phyloP scores from a whole-genome alignment of 257 asterid genomes.

The Rhazya stricta region DNA sequence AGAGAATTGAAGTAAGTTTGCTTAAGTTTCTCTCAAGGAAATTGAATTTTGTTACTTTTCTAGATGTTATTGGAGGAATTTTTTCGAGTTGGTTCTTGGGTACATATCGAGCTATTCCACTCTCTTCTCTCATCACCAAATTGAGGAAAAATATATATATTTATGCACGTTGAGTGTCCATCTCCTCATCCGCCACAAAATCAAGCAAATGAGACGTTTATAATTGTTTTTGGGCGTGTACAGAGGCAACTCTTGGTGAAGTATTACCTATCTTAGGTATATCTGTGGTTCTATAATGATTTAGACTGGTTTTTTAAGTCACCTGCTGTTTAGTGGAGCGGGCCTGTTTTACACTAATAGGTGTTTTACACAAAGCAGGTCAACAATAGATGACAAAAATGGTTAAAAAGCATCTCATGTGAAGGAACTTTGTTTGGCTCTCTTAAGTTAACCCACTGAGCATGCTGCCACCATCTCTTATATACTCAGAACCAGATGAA shows the following conservation, averaged over 20 bases:
- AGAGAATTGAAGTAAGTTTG: conserved; percentile 60
- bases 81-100: not conserved
- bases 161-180: not conserved
- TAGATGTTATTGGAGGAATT: not conserved
- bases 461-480: too few relatives aligned
- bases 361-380: too few relatives aligned
- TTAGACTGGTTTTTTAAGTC: not conserved
- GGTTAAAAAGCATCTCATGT: not conserved
- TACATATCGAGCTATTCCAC: not conserved
- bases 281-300: not conserved
- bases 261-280: not conserved
- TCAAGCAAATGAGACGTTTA: too few relatives aligned
- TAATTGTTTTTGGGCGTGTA: not conserved
- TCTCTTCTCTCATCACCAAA: not conserved
- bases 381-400: not conserved
- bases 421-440: not conserved
- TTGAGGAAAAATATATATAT: not conserved
- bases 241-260: not conserved
- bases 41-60: not conserved
- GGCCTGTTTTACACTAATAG: not conserved
- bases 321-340: not conserved
- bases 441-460: not conserved
- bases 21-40: not conserved
- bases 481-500: too few relatives aligned
- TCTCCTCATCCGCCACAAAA: not conserved